Evolutionary conservation across 108 stramenopile species (phyloP).

Genomic region (Nitzschia putrida): DNA sequence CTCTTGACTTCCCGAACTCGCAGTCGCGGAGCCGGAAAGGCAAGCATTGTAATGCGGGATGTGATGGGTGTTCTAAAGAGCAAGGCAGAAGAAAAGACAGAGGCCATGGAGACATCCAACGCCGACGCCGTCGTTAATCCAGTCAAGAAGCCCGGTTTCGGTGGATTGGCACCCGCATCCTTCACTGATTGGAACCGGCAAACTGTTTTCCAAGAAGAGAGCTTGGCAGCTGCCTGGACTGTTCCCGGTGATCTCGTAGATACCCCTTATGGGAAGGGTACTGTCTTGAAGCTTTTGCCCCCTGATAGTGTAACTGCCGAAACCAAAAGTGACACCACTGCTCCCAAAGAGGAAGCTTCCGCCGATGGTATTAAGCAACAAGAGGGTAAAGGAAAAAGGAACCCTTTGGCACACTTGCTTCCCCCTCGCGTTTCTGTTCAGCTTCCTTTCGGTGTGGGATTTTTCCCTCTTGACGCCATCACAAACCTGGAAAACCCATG

Average conservation of each 20-base stretch:
- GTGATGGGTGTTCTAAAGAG: constrained; percentile 56
- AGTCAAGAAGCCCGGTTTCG: constrained; percentile 40
- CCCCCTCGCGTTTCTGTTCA: constrained; percentile 49
- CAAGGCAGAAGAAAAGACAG: constrained; percentile 42
- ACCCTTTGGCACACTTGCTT: constrained; percentile 19
- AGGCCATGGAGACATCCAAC: constrained; percentile 1
- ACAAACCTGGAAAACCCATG: constrained; percentile 37
- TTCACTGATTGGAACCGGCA: constrained; percentile 45
- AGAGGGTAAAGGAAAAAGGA: not conserved
- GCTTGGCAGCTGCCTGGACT: constrained; percentile 68
- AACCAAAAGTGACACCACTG: not conserved
- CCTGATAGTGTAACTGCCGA: constrained; percentile 30
- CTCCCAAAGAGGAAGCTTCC: not conserved
- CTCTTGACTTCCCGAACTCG: constrained; percentile 52
- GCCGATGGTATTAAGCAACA: not conserved
- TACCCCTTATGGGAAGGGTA: constrained; percentile 71
- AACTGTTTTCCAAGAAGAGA: constrained; percentile 22
- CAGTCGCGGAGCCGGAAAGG: constrained; percentile 49
- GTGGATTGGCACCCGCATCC: constrained; percentile 46
- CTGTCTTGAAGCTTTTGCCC: constrained; percentile 48
- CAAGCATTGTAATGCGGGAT: constrained; percentile 65
- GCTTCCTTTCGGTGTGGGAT: constrained; percentile 57
- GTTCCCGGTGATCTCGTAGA: constrained; percentile 73
- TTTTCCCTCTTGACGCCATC: constrained; percentile 37
- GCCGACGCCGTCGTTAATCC: constrained; percentile 7